phyloP scores from a whole-genome alignment of 116 monocot species.

The Trichopus zeylanicus region DNA sequence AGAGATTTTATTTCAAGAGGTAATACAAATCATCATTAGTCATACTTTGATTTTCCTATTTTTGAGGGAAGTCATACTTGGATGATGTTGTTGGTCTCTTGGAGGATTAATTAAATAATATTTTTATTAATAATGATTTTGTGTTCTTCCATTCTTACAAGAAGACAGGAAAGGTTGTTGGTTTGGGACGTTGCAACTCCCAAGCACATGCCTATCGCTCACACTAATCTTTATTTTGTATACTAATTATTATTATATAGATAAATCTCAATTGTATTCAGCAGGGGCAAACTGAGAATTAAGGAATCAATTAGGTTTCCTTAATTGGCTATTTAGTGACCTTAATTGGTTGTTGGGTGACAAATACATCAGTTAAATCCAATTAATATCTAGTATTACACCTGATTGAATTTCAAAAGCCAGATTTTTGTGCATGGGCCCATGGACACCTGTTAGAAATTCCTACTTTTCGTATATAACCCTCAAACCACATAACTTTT shows the following conservation, averaged over 20 bases:
- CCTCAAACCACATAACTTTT: no score
- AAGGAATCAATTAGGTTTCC: neutral
- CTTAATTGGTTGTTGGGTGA: no score
- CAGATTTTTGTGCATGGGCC: no score
- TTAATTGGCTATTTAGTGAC: neutral
- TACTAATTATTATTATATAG: no score
- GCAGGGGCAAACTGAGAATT: neutral
- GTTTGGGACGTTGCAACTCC: slow-evolving; percentile 2
- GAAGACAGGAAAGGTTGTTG: neutral
- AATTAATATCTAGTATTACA: no score
- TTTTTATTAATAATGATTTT: no score
- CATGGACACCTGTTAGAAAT: no score
- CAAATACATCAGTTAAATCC: no score
- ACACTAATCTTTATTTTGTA: neutral
- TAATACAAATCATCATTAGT: neutral
- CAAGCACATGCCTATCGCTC: slow-evolving; percentile 10
- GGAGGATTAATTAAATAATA: neutral
- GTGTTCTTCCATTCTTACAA: neutral
- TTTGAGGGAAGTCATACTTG: neutral
- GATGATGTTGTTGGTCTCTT: neutral
- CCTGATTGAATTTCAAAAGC: no score
- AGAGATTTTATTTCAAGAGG: no score
- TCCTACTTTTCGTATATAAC: no score
- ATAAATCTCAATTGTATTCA: neutral
- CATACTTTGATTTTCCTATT: neutral